These are phyloP conservation scores for Aciculosporium take DNA, from an alignment of 2,329 filamentous ascomycete genomes.

Conservation along the genomic window DNA sequence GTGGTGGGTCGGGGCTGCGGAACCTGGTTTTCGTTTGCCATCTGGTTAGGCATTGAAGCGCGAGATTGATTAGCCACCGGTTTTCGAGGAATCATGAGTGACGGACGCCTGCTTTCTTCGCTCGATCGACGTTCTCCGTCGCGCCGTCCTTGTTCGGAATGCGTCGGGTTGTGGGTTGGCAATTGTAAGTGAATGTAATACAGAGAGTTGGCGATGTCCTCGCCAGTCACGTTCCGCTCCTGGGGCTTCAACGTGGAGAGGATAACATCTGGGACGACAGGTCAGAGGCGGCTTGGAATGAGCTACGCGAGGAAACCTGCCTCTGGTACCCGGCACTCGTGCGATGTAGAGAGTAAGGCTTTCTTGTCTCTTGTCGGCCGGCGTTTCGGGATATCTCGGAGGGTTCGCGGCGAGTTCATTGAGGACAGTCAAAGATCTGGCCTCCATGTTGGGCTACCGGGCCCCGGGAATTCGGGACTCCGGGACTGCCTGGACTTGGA, in stretches of 20 bases:
- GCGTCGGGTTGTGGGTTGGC: constrained; percentile 37
- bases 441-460: constrained; percentile 44
- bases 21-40: constrained; percentile 4
- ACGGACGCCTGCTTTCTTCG: constrained; percentile 25
- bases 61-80: constrained; percentile 27
- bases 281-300: not conserved
- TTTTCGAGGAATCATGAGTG: constrained; percentile 36
- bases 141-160: constrained; percentile 13
- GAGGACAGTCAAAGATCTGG: constrained; percentile 66
- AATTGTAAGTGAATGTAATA: constrained; percentile 71
- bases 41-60: constrained; percentile 15
- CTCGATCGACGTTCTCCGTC: constrained; percentile 26
- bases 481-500: not conserved
- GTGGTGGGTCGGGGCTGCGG: not conserved
- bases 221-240: constrained; percentile 72
- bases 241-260: constrained; percentile 83
- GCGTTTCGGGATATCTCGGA: constrained; percentile 69
- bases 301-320: constrained; percentile 29
- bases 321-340: constrained; percentile 78
- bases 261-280: constrained; percentile 57
- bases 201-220: constrained; percentile 74
- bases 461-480: too few relatives aligned
- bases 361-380: constrained; percentile 51
- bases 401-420: constrained; percentile 74
- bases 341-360: constrained; percentile 82